Percentiles rank a stretch among this genome's conserved stretches.
phyloP scores from a whole-genome alignment of 1,139 yeast genomes.

The Scheffersomyces segobiensis region DNA sequence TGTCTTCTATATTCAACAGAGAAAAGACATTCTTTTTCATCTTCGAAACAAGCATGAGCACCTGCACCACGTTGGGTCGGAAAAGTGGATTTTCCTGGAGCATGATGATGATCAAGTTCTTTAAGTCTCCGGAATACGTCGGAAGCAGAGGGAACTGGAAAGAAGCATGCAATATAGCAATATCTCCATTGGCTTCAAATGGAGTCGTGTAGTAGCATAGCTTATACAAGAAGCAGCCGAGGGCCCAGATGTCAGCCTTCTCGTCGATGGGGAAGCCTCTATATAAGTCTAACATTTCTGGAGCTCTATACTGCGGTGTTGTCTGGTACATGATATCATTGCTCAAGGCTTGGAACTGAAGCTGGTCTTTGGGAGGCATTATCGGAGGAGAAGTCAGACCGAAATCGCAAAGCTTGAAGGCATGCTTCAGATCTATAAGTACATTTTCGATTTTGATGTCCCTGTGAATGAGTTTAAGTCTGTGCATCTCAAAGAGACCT shows the following conservation, averaged over 20 bases:
- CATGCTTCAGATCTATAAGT: slow-evolving; percentile 53
- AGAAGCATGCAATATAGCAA: slow-evolving; percentile 68
- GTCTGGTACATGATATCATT: slow-evolving; percentile 85
- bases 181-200: slow-evolving; percentile 74
- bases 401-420: slow-evolving; percentile 73
- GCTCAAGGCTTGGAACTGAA: slow-evolving; percentile 59
- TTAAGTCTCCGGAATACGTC: slow-evolving; percentile 58
- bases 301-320: slow-evolving; percentile 95
- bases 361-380: slow-evolving; percentile 64
- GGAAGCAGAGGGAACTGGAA: slow-evolving; percentile 62
- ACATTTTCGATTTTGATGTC: slow-evolving; percentile 83
- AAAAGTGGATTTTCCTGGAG: slow-evolving; percentile 75
- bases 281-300: slow-evolving; percentile 92
- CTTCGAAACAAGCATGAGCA: slow-evolving; percentile 36
- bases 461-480: slow-evolving; percentile 61
- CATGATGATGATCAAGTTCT: slow-evolving; percentile 75
- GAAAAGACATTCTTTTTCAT: slow-evolving; percentile 32
- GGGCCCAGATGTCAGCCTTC: slow-evolving; percentile 95
- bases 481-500: slow-evolving; percentile 76
- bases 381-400: slow-evolving; percentile 68
- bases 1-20: slow-evolving; percentile 33
- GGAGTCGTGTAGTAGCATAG: slow-evolving; percentile 94
- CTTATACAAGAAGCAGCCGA: slow-evolving; percentile 88
- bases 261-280: slow-evolving; percentile 89
- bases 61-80: slow-evolving; percentile 86